Evolutionary conservation across 768 basidiomycete species (phyloP).

Genomic region (Leucocoprinus leucothites): DNA sequence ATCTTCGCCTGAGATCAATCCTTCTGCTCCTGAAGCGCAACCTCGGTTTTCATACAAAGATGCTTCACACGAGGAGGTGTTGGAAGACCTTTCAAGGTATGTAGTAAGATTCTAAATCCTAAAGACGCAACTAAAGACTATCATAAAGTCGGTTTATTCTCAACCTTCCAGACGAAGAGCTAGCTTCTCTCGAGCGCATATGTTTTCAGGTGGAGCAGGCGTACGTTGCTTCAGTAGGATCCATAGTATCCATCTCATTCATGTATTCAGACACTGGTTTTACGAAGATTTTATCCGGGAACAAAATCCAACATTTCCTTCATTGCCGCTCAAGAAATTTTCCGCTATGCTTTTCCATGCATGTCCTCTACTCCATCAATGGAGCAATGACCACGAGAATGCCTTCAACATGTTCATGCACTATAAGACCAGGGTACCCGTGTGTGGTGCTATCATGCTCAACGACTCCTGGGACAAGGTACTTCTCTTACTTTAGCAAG

Average conservation of each 20-base stretch:
- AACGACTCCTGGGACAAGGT: slow-evolving; percentile 94
- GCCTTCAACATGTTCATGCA: slow-evolving; percentile 89
- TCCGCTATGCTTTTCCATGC: slow-evolving; percentile 86
- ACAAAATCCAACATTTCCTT: slow-evolving; percentile 82
- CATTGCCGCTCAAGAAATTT: slow-evolving; percentile 88
- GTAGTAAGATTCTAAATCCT: neutral
- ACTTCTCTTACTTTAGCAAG: neutral
- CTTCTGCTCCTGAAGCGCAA: slow-evolving; percentile 33
- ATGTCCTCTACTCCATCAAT: slow-evolving; percentile 79
- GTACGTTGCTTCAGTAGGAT: slow-evolving; percentile 45
- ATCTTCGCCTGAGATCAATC: slow-evolving; percentile 71
- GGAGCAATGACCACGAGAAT: slow-evolving; percentile 82
- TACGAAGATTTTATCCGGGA: slow-evolving; percentile 99
- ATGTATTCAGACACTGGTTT: slow-evolving; percentile 86
- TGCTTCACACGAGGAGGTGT: slow-evolving; percentile 78
- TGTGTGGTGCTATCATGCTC: slow-evolving; percentile 96
- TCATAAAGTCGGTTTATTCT: slow-evolving; percentile 83
- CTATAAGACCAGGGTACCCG: slow-evolving; percentile 95
- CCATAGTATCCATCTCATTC: slow-evolving; percentile 13
- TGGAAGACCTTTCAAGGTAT: slow-evolving; percentile 89
- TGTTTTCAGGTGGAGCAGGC: slow-evolving; percentile 99
- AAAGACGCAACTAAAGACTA: neutral
- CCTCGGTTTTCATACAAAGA: slow-evolving; percentile 59
- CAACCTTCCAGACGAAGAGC: slow-evolving; percentile 92
- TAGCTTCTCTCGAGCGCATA: slow-evolving; percentile 86